A percentile compares a stretch with the other conserved stretches of the same genome.
Conservation (phyloP, 768 basidiomycete genomes). For the Suillus fuscotomentosus region DNA sequence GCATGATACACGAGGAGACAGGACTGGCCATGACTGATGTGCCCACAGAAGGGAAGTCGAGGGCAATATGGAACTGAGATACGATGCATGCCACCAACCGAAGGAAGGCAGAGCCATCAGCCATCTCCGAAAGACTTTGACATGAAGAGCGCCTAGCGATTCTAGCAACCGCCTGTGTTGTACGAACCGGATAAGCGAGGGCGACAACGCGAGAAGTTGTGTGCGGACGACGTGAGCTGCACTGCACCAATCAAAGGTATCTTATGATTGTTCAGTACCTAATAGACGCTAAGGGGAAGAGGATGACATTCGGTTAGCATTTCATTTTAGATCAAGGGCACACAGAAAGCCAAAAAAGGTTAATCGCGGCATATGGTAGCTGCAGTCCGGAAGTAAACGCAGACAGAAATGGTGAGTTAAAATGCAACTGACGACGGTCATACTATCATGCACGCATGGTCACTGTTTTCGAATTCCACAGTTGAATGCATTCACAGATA, state of each 20-base stretch:
- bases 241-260: neutral
- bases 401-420: neutral
- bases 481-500: neutral
- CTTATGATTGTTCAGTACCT: neutral
- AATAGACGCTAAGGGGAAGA: neutral
- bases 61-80: neutral
- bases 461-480: neutral
- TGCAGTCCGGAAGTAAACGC: neutral
- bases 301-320: neutral
- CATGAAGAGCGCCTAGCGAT: neutral
- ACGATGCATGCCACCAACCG: neutral
- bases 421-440: neutral
- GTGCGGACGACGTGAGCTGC: neutral
- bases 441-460: neutral
- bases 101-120: neutral
- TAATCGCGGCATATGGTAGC: neutral
- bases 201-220: neutral
- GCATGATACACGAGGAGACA: neutral
- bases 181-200: neutral
- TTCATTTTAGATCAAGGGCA: neutral
- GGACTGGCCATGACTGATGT: neutral
- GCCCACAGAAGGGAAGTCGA: neutral
- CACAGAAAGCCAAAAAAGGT: neutral
- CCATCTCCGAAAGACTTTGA: neutral
- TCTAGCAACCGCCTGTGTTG: neutral